These are phyloP conservation scores for Penicillium verrucosum DNA, from an alignment of 2,329 filamentous ascomycete genomes.

Conservation along the genomic window DNA sequence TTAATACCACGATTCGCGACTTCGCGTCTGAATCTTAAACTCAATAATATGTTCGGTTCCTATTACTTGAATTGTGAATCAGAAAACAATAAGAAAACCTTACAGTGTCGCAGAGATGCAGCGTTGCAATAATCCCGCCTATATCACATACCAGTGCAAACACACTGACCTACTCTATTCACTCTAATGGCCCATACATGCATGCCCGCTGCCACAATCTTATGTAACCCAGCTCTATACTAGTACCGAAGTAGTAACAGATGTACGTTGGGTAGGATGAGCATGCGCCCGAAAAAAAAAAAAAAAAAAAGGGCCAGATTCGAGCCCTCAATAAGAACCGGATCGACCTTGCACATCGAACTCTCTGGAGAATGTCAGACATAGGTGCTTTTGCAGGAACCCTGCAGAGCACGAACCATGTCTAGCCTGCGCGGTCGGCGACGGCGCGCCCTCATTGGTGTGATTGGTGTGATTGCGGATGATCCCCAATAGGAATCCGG, in stretches of 20 bases:
- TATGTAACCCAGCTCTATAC: constrained; percentile 1
- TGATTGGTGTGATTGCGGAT: background rate
- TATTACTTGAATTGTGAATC: background rate
- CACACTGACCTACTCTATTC: background rate
- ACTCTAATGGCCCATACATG: background rate
- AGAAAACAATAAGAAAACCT: background rate
- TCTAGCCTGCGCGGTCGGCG: background rate
- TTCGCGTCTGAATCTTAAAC: background rate
- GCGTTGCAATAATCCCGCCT: constrained; percentile 6
- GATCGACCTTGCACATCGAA: constrained; percentile 6
- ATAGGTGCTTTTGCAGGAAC: constrained; percentile 6
- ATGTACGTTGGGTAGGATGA: background rate
- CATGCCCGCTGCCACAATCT: background rate
- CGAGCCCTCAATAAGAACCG: background rate
- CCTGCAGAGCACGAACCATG: constrained; percentile 7
- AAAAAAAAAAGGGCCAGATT: background rate
- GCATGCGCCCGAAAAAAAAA: background rate
- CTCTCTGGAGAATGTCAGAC: constrained; percentile 11
- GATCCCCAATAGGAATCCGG: background rate
- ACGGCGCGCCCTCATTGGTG: background rate
- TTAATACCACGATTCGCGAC: background rate
- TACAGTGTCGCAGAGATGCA: constrained; percentile 6
- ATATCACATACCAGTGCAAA: constrained; percentile 10
- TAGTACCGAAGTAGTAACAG: background rate
- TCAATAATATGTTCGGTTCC: background rate